Conservation (phyloP, 495 filamentous ascomycete species). For the Filosporella fistucella region DNA sequence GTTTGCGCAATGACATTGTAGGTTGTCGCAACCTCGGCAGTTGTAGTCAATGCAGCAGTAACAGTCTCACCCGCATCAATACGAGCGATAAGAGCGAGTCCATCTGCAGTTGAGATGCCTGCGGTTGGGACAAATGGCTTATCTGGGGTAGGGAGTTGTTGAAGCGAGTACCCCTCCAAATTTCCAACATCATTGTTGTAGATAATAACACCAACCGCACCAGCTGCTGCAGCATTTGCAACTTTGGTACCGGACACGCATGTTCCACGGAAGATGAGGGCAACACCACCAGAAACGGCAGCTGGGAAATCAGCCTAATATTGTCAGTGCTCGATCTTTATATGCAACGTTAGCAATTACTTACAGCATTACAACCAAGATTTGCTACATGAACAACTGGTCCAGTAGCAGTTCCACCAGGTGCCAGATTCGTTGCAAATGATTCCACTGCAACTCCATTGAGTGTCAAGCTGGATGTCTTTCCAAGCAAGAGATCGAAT, state of each 20-base stretch:
- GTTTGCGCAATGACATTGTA: constrained; percentile 71
- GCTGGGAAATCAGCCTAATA: constrained; percentile 47
- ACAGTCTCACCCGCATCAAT: too few species aligned
- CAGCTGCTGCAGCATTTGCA: constrained; percentile 49
- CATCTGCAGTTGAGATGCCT: constrained; percentile 49
- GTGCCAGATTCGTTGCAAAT: constrained; percentile 34
- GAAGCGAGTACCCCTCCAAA: too few species aligned
- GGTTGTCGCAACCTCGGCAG: too few species aligned
- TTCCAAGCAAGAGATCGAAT: constrained; percentile 40
- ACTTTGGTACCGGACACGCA: constrained; percentile 61
- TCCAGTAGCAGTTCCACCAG: constrained; percentile 21
- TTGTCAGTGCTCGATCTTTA: not conserved
- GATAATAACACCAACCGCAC: constrained; percentile 54
- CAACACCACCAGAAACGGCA: constrained; percentile 52
- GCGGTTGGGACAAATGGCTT: constrained; percentile 47
- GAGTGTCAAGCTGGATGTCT: constrained; percentile 30
- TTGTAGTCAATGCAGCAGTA: not conserved
- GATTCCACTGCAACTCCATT: constrained; percentile 24
- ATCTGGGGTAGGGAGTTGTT: constrained; percentile 49
- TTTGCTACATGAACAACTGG: constrained; percentile 44
- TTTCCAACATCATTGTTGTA: constrained; percentile 61
- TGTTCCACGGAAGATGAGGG: constrained; percentile 56
- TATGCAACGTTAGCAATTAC: constrained; percentile 5
- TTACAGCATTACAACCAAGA: constrained; percentile 47
- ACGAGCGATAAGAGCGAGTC: constrained; percentile 31